Conservation (phyloP, 1,284 basidiomycete species). For the Trametes hirsuta region DNA sequence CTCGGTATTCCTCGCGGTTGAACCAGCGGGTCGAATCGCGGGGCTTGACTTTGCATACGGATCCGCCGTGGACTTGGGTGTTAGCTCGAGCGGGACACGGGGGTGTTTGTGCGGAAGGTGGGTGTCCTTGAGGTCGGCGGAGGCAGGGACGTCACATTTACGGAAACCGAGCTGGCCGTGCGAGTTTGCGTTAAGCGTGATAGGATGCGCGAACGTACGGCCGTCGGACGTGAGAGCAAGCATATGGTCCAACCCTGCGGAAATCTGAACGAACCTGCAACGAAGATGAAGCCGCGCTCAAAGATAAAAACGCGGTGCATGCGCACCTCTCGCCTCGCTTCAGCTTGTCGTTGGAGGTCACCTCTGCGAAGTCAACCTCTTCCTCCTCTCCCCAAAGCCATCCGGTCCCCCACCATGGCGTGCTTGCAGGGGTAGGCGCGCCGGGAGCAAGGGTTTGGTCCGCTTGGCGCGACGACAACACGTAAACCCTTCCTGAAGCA, state of each 20-base stretch:
- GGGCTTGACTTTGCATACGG: conserved; percentile 48
- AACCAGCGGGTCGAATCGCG: conserved; percentile 32
- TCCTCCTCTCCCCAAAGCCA: conserved; percentile 63
- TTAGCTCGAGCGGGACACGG: conserved; percentile 40
- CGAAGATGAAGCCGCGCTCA: not conserved
- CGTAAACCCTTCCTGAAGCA: conserved; percentile 74
- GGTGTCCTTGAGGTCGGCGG: conserved; percentile 38
- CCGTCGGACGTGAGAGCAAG: conserved; percentile 85
- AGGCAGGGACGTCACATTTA: conserved; percentile 55
- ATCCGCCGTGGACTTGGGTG: conserved; percentile 58
- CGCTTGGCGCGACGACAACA: conserved; percentile 56
- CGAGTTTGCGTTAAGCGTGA: conserved; percentile 78
- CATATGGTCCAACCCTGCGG: conserved; percentile 81
- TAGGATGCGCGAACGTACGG: conserved; percentile 80
- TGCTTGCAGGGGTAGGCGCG: conserved; percentile 43
- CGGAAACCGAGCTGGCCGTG: conserved; percentile 86
- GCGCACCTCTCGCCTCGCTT: conserved; percentile 59
- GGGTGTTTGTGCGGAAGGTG: conserved; percentile 35
- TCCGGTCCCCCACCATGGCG: conserved; percentile 56
- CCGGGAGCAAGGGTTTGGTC: conserved; percentile 48
- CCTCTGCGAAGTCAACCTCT: conserved; percentile 51
- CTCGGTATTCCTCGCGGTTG: conserved; percentile 7
- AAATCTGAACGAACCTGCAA: conserved; percentile 70
- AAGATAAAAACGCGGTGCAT: not conserved
- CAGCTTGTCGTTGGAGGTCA: conserved; percentile 50